Evolutionary conservation across 2,329 filamentous ascomycete species (phyloP), one percentile per base, ranked within the genome.

Genomic region (Pseudophaeomoniella oleicola): DNA sequence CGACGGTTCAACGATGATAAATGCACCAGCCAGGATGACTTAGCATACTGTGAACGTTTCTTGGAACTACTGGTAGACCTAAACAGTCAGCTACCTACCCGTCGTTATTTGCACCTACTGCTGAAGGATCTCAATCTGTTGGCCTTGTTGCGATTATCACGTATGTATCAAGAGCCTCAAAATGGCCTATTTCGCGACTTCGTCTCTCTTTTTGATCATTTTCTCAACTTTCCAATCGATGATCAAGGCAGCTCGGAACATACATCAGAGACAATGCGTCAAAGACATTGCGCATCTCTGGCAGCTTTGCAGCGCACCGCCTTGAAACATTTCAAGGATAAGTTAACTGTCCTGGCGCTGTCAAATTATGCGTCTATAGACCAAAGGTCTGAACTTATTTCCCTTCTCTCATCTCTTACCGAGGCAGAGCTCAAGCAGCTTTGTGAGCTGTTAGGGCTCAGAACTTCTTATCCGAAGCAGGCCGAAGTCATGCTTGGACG

Each of bases 321-420:
- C 15, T 68, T 93, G 49, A 86, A 79, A 50, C 67, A 85, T 48
- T 94, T 94, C 59, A 86, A 83, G 48, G 76, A 86, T 4, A 94
- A 94, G 58, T 63, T 98, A 27, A 86, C 80, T n/a, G 80, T 98
- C 29, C 63, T 98, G 40, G 84, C 88, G 2, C 62, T 98, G 29
- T 90, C 90, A 13, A 96, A 98, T 53, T 92, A 92, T 53, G 86
- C 80, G 2, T 81, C 85, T 3, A 81, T 98, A 43, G 80, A 87
- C 44, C 79, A 82, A 50, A 71, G 84, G 31, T 66, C 72, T 4
- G 90, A 96, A 46, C 67, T 98, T 12, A 72, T 81, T 51, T 69
- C 72, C 16, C 78, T 94, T 44, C 62, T 98, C 4, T 72, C 76
- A 38, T 63, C 71, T 9, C 63, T 98, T 36, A 71, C 73, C 3